Conservation (phyloP, 2,329 filamentous ascomycete species). For the Penicillium sp. region DNA sequence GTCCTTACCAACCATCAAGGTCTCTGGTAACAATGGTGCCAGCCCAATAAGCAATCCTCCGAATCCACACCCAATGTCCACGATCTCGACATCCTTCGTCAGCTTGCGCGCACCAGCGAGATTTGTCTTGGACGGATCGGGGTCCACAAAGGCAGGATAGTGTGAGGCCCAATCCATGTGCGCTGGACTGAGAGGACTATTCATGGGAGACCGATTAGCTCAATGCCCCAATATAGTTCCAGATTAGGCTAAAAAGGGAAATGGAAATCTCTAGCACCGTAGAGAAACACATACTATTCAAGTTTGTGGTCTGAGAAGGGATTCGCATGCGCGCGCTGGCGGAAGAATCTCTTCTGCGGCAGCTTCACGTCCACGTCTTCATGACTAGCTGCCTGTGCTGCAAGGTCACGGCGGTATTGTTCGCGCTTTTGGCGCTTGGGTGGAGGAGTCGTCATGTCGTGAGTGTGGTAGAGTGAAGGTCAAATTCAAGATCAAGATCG, state of each 20-base stretch:
- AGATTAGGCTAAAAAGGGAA: background rate
- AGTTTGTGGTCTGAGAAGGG: slow-evolving; percentile 93
- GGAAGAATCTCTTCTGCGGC: slow-evolving; percentile 93
- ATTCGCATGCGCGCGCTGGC: slow-evolving; percentile 94
- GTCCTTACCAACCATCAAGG: slow-evolving; percentile 69
- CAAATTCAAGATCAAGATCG: background rate
- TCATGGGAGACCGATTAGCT: slow-evolving; percentile 3
- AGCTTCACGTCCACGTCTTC: slow-evolving; percentile 50
- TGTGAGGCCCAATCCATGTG: slow-evolving; percentile 88
- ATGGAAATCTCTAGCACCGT: too few species aligned
- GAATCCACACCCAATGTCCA: slow-evolving; percentile 96
- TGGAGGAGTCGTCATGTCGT: slow-evolving; percentile 23
- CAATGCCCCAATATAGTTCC: background rate
- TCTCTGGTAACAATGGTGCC: slow-evolving; percentile 73
- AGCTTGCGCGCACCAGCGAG: slow-evolving; percentile 41
- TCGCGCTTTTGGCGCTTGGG: slow-evolving; percentile 63
- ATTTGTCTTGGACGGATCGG: slow-evolving; percentile 33
- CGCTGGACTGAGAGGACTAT: slow-evolving; percentile 69
- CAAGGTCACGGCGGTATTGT: slow-evolving; percentile 51
- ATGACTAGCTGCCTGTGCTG: slow-evolving; percentile 22
- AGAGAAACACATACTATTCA: slow-evolving; percentile 63
- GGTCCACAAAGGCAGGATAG: slow-evolving; percentile 67
- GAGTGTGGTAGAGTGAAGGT: background rate
- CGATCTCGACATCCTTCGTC: slow-evolving; percentile 74
- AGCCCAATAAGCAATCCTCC: slow-evolving; percentile 85